Percentiles rank a stretch among this genome's conserved stretches.
phyloP scores from a whole-genome alignment of 345 rosid species.

The Lepidium didymum region DNA sequence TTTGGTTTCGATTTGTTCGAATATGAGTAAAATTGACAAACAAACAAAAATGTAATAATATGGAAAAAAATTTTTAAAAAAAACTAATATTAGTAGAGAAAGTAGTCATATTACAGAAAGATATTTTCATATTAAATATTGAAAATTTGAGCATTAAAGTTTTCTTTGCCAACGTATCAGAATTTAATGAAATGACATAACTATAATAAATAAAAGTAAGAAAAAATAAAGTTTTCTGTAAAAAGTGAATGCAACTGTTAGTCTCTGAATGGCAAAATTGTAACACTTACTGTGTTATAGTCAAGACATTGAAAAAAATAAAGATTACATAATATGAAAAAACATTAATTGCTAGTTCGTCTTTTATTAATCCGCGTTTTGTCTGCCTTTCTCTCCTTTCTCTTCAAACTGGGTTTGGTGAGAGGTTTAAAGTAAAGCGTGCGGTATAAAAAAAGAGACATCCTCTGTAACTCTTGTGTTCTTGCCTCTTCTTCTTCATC shows the following conservation, averaged over 20 bases:
- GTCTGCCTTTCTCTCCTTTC: slow-evolving; percentile 9
- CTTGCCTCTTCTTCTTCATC: slow-evolving; percentile 33
- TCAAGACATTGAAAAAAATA: too few species aligned
- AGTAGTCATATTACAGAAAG: neutral
- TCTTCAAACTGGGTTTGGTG: slow-evolving; percentile 27
- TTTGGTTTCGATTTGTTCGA: too few species aligned
- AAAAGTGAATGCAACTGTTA: slow-evolving; percentile 22
- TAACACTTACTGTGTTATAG: neutral
- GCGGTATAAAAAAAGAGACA: slow-evolving; percentile 36
- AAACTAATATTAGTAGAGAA: neutral
- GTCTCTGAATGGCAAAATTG: slow-evolving; percentile 2
- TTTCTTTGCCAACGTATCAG: neutral
- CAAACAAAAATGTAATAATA: too few species aligned
- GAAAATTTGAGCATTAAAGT: neutral
- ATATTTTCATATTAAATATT: neutral
- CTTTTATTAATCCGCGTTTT: slow-evolving; percentile 12
- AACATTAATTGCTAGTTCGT: neutral
- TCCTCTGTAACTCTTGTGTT: slow-evolving; percentile 48
- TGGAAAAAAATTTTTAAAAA: neutral
- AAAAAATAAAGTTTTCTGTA: neutral
- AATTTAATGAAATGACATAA: neutral
- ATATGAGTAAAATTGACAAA: too few species aligned
- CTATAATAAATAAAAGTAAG: neutral
- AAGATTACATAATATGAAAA: neutral
- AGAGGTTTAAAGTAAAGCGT: slow-evolving; percentile 27